Evolutionary conservation across 768 basidiomycete species (phyloP).

Genomic region (Phaeotremella skinneri): DNA sequence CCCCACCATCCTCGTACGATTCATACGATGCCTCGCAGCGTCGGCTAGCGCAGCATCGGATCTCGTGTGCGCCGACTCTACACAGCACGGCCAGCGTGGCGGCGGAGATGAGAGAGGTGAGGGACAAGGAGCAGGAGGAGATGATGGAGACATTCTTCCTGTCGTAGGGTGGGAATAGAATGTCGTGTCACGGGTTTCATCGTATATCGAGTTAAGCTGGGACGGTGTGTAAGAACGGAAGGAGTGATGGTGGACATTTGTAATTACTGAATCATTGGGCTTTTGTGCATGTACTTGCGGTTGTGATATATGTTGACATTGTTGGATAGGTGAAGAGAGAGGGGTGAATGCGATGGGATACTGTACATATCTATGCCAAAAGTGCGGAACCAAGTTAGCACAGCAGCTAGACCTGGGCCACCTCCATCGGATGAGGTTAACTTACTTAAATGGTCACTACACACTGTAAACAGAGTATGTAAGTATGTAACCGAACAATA

Average conservation of each 20-base stretch:
- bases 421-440: too few species aligned
- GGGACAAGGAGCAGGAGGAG: slow-evolving; percentile 40
- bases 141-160: slow-evolving; percentile 46
- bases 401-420: too few species aligned
- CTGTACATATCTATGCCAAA: too few species aligned
- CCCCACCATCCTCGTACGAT: slow-evolving; percentile 38
- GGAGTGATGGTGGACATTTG: too few species aligned
- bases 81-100: slow-evolving; percentile 32
- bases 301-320: too few species aligned
- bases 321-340: too few species aligned
- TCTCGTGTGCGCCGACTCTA: slow-evolving; percentile 35
- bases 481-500: not conserved
- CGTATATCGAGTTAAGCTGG: not conserved
- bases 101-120: slow-evolving; percentile 19
- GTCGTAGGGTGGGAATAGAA: slow-evolving; percentile 18
- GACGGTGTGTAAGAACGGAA: too few species aligned
- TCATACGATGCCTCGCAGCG: slow-evolving; percentile 34
- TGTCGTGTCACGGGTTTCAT: not conserved
- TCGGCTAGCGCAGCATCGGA: slow-evolving; percentile 27
- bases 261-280: too few species aligned
- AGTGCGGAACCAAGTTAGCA: too few species aligned
- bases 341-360: too few species aligned
- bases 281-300: not conserved
- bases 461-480: too few species aligned
- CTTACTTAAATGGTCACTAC: too few species aligned